These are phyloP conservation scores for Fusarium austroafricanum DNA, from an alignment of 2,329 filamentous ascomycete genomes.

Conservation along the genomic window DNA sequence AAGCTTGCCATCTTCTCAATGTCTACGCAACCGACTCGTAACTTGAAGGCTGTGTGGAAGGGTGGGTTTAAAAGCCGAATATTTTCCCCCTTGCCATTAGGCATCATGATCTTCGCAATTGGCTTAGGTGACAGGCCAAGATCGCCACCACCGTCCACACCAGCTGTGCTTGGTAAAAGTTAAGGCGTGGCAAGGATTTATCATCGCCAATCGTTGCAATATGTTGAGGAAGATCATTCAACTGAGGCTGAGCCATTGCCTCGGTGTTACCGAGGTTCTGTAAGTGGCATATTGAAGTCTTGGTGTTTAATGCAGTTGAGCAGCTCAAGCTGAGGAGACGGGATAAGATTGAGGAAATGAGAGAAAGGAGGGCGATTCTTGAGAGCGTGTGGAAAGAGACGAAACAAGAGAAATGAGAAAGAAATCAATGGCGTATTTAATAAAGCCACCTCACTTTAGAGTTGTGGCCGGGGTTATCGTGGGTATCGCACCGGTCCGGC, in stretches of 20 bases:
- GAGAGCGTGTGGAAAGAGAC: not conserved
- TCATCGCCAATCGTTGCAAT: conserved; percentile 4
- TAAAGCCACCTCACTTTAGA: conserved; percentile 5
- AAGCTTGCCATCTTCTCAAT: not conserved
- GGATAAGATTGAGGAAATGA: not conserved
- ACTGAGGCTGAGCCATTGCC: conserved; percentile 5
- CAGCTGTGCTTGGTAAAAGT: not conserved
- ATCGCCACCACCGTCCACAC: not conserved
- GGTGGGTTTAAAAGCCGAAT: not conserved
- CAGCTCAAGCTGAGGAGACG: not conserved
- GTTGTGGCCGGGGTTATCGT: not conserved
- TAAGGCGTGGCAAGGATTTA: conserved; percentile 1
- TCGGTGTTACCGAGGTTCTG: not conserved
- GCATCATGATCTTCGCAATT: conserved; percentile 6
- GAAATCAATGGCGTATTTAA: not conserved
- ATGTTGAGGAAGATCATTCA: not conserved
- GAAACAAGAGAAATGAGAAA: conserved; percentile 1
- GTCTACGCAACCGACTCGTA: conserved; percentile 5
- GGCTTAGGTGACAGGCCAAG: not conserved
- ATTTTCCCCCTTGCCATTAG: not conserved
- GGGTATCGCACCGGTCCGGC: not conserved
- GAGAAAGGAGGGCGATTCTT: not conserved
- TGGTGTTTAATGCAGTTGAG: not conserved
- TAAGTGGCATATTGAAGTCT: conserved; percentile 3
- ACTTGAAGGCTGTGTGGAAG: conserved; percentile 5